Conservation (phyloP, 179 eudicot genomes). For the Silene coronaria region DNA sequence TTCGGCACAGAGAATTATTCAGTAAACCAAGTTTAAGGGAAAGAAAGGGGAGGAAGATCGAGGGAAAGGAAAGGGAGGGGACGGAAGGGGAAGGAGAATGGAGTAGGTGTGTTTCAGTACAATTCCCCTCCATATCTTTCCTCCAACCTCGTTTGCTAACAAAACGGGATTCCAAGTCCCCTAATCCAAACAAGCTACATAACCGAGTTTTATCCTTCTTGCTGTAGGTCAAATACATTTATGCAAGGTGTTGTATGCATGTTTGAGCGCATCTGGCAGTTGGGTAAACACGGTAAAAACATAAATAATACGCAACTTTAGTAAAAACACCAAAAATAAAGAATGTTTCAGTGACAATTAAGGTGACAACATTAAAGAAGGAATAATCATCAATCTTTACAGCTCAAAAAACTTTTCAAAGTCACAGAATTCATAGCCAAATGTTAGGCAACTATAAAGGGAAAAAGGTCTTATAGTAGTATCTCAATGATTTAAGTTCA, state of each 20-base stretch:
- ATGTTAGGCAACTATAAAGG: background rate
- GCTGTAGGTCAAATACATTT: too few species aligned
- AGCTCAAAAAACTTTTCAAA: constrained; percentile 3
- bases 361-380: background rate
- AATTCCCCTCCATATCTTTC: too few species aligned
- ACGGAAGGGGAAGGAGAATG: too few species aligned
- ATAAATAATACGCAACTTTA: background rate
- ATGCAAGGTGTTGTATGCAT: too few species aligned
- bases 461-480: background rate
- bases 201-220: too few species aligned
- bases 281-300: background rate
- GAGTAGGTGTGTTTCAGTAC: too few species aligned
- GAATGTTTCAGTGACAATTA: background rate
- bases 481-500: background rate
- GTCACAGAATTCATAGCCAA: background rate
- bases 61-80: too few species aligned
- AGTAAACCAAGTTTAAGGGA: background rate
- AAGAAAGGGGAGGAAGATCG: too few species aligned
- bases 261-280: background rate
- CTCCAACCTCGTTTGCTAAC: too few species aligned
- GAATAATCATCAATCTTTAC: background rate
- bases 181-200: too few species aligned
- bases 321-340: background rate
- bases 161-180: too few species aligned
- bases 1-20: background rate